These are phyloP conservation scores for Geranium incanum DNA, from an alignment of 441 rosid genomes.

Conservation along the genomic window DNA sequence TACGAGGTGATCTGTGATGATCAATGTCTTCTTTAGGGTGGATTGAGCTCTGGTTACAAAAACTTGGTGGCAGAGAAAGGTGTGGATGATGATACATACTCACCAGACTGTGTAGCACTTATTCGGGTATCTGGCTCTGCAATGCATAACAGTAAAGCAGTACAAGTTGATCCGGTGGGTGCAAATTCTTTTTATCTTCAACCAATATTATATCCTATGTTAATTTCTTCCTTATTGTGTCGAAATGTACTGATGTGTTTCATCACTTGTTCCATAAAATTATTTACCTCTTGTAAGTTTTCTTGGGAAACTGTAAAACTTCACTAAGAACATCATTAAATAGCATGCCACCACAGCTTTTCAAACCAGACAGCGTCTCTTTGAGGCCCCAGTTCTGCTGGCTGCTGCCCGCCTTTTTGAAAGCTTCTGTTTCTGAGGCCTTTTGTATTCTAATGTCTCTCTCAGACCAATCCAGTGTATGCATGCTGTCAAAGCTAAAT, in stretches of 20 bases:
- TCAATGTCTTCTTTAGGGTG: constrained; percentile 50
- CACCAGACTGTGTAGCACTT: constrained; percentile 63
- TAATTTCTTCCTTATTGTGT: not conserved
- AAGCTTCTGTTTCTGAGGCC: not conserved
- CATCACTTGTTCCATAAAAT: not conserved
- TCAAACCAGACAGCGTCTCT: not conserved
- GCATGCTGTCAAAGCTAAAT: not conserved
- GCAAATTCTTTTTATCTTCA: constrained; percentile 17
- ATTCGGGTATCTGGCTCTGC: constrained; percentile 78
- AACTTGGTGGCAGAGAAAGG: constrained; percentile 51
- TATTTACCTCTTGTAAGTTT: not conserved
- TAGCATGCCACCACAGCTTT: not conserved
- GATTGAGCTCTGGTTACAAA: constrained; percentile 83
- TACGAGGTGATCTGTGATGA: constrained; percentile 6
- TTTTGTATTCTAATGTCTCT: not conserved
- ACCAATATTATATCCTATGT: not conserved
- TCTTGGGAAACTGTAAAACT: not conserved
- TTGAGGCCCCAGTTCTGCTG: not conserved
- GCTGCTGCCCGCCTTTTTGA: not conserved
- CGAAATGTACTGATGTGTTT: not conserved
- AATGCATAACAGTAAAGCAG: constrained; percentile 55
- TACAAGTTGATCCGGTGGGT: constrained; percentile 89
- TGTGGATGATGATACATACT: constrained; percentile 64
- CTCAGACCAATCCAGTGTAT: not conserved
- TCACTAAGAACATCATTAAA: not conserved